These are phyloP conservation scores for Begonia peltatifolia DNA, from an alignment of 306 rosid genomes.

Conservation along the genomic window DNA sequence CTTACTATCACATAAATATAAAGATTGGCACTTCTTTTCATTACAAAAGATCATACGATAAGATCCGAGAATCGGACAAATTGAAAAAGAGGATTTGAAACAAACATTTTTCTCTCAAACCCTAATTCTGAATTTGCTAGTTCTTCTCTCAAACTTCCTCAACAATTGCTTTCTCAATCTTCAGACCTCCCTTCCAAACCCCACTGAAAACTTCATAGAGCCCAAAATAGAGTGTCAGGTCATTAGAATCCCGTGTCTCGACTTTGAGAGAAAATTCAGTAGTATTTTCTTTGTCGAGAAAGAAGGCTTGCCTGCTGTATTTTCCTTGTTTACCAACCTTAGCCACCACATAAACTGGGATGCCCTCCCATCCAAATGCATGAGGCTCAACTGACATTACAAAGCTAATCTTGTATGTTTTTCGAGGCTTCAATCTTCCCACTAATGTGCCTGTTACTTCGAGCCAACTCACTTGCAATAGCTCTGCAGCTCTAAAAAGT, in stretches of 20 bases:
- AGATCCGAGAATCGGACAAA: too few relatives aligned
- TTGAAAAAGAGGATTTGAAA: too few relatives aligned
- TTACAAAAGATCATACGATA: too few relatives aligned
- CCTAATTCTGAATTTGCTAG: too few relatives aligned
- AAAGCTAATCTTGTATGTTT: conserved; percentile 15
- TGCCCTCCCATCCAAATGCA: conserved; percentile 53
- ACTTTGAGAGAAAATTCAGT: too few relatives aligned
- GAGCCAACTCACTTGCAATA: conserved; percentile 68
- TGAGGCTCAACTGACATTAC: conserved; percentile 5
- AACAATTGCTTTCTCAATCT: conserved; percentile 5
- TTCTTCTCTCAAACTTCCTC: not conserved
- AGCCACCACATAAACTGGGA: conserved; percentile 50
- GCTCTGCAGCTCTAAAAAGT: conserved; percentile 15
- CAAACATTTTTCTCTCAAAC: too few relatives aligned
- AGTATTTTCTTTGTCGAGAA: too few relatives aligned
- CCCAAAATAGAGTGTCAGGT: conserved; percentile 6
- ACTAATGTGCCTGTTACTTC: conserved; percentile 31
- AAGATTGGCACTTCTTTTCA: too few relatives aligned
- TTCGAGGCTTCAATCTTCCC: rapidly evolving
- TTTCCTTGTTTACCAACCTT: conserved; percentile 41
- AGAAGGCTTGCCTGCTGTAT: not conserved
- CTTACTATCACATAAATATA: too few relatives aligned
- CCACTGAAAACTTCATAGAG: conserved; percentile 12
- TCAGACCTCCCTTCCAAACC: conserved; percentile 11
- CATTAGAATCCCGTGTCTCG: not conserved